Evolutionary conservation across 306 rosid genomes (phyloP).

Genomic region (Cercis canadensis): DNA sequence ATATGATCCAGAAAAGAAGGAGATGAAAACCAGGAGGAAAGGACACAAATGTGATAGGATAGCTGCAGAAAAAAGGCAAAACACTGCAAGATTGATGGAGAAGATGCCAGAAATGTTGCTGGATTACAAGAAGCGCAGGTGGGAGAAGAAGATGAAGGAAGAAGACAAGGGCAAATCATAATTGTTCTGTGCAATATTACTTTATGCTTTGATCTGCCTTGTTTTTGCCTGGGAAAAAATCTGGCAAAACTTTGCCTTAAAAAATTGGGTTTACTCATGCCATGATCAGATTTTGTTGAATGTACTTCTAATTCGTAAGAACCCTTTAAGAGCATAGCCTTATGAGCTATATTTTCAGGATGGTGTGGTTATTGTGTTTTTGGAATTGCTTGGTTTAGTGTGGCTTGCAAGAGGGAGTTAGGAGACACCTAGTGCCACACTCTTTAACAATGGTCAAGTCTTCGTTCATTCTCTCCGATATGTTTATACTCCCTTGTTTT

Average conservation of each 20-base stretch:
- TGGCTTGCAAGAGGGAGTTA: background rate
- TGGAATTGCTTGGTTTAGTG: constrained; percentile 22
- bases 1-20: constrained; percentile 78
- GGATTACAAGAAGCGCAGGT: constrained; percentile 77
- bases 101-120: constrained; percentile 86
- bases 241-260: background rate
- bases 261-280: constrained; percentile 13
- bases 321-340: constrained; percentile 29
- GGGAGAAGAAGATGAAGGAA: constrained; percentile 98
- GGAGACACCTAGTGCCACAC: background rate
- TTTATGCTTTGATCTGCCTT: constrained; percentile 10
- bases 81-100: constrained; percentile 82
- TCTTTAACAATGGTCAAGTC: background rate
- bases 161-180: constrained; percentile 72
- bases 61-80: constrained; percentile 76
- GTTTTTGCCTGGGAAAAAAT: constrained; percentile 11
- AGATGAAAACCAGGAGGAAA: constrained; percentile 83
- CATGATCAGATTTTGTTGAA: constrained; percentile 5
- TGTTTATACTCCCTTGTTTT: too few relatives aligned
- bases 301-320: constrained; percentile 32
- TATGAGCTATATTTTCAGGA: background rate
- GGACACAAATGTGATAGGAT: constrained; percentile 88
- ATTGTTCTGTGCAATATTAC: constrained; percentile 23
- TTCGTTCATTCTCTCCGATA: too few relatives aligned
- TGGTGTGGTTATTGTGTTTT: background rate